Conservation (phyloP, 2,329 filamentous ascomycete genomes). For the Alternaria brassicicola region DNA sequence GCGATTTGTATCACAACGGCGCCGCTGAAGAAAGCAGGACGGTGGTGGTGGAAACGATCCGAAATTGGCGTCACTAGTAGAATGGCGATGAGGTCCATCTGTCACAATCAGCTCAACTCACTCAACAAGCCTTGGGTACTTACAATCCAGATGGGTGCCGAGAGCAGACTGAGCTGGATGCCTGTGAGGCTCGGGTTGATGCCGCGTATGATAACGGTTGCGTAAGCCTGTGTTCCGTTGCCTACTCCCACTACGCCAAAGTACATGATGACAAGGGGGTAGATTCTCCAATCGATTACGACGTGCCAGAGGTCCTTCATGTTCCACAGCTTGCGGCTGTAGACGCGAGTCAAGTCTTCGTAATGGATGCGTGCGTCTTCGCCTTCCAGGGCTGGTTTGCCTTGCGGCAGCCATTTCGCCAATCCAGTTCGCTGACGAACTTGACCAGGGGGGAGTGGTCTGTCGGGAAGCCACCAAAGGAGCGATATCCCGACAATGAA, state of each 20-base stretch:
- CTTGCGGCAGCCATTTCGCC: constrained; percentile 69
- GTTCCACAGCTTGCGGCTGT: constrained; percentile 76
- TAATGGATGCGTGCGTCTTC: constrained; percentile 84
- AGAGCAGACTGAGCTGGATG: constrained; percentile 79
- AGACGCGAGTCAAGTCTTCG: constrained; percentile 78
- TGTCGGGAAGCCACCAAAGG: constrained; percentile 90
- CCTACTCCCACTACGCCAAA: constrained; percentile 93
- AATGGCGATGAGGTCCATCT: constrained; percentile 89
- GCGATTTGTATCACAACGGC: constrained; percentile 80
- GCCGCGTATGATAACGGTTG: constrained; percentile 80
- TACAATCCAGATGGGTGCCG: constrained; percentile 91
- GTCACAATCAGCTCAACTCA: constrained; percentile 11
- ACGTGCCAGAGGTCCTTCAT: constrained; percentile 72
- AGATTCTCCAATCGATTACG: constrained; percentile 84
- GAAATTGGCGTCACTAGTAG: constrained; percentile 83
- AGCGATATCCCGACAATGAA: constrained; percentile 73
- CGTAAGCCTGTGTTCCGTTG: constrained; percentile 87
- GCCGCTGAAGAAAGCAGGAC: constrained; percentile 79
- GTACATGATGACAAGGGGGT: constrained; percentile 88
- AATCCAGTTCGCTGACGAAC: constrained; percentile 58
- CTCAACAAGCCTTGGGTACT: constrained; percentile 44
- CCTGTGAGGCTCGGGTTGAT: constrained; percentile 76
- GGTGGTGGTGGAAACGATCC: constrained; percentile 81
- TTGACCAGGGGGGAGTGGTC: constrained; percentile 76
- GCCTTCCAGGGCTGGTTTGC: constrained; percentile 73